Conservation (phyloP, 768 basidiomycete genomes). For the Cystobasidium onofrii region DNA sequence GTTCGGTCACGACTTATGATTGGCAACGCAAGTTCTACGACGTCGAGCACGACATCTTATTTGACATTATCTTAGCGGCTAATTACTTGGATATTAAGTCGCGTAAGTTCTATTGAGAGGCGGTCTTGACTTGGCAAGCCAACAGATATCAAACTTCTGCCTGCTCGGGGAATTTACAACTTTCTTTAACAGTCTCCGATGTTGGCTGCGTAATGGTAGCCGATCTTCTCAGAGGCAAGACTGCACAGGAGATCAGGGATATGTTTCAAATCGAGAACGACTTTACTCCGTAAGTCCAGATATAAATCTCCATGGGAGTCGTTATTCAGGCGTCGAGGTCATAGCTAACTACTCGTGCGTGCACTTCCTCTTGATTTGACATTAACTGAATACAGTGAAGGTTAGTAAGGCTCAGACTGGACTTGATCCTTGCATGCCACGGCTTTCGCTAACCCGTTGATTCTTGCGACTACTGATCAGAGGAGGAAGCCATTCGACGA, state of each 20-base stretch:
- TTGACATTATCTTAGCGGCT: conserved; percentile 56
- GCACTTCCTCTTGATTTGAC: no score
- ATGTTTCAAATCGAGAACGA: conserved; percentile 38
- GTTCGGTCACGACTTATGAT: conserved; percentile 6
- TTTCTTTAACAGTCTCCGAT: conserved; percentile 47
- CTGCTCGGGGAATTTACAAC: no score
- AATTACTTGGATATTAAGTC: conserved; percentile 99
- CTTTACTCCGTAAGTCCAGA: conserved; percentile 47
- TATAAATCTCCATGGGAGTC: no score
- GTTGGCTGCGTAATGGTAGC: conserved; percentile 95
- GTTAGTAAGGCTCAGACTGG: not conserved
- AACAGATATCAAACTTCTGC: no score
- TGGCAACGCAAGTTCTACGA: conserved; percentile 97
- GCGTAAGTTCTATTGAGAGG: conserved; percentile 57
- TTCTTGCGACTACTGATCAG: conserved; percentile 51
- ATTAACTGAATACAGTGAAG: conserved; percentile 51
- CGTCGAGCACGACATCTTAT: conserved; percentile 89
- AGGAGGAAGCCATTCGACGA: conserved; percentile 98
- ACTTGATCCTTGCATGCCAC: no score
- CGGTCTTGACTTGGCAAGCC: no score
- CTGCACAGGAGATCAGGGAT: conserved; percentile 88
- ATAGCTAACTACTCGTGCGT: no score
- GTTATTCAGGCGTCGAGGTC: no score
- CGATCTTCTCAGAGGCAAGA: conserved; percentile 99
- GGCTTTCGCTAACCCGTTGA: no score